phyloP scores from a whole-genome alignment of 768 basidiomycete species.

The Mrakia frigida region DNA sequence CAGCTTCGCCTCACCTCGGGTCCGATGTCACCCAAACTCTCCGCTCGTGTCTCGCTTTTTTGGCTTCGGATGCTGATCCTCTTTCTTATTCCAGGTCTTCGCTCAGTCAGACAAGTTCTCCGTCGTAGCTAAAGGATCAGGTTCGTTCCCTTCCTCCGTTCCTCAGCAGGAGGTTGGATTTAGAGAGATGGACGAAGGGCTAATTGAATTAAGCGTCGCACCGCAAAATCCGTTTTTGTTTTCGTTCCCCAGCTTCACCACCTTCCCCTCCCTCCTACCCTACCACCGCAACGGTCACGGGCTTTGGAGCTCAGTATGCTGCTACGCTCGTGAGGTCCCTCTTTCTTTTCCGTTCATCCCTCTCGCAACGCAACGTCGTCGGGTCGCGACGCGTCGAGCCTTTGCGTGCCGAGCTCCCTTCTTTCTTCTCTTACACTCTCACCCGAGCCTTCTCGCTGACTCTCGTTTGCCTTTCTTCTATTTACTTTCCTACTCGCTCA shows the following conservation, averaged over 20 bases:
- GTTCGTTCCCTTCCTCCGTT: background rate
- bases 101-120: constrained; percentile 4
- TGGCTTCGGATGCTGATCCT: background rate
- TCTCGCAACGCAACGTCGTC: too few species aligned
- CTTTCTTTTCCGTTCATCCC: background rate
- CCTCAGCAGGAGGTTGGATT: background rate
- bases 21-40: background rate
- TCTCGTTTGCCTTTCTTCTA: background rate
- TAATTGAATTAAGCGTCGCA: background rate
- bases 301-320: background rate
- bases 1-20: too few species aligned
- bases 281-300: background rate
- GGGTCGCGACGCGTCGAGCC: background rate
- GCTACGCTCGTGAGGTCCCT: background rate
- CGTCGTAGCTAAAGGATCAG: background rate
- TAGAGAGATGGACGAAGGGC: background rate
- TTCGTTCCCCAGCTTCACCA: background rate
- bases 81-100: background rate
- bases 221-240: background rate
- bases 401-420: background rate
- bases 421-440: background rate
- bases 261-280: background rate
- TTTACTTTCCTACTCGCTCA: background rate
- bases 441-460: background rate
- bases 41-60: background rate